Percentiles rank a stretch among this genome's conserved stretches.
phyloP scores from a whole-genome alignment of 352 stramenopile species.

The Stramenopiles sp. region DNA sequence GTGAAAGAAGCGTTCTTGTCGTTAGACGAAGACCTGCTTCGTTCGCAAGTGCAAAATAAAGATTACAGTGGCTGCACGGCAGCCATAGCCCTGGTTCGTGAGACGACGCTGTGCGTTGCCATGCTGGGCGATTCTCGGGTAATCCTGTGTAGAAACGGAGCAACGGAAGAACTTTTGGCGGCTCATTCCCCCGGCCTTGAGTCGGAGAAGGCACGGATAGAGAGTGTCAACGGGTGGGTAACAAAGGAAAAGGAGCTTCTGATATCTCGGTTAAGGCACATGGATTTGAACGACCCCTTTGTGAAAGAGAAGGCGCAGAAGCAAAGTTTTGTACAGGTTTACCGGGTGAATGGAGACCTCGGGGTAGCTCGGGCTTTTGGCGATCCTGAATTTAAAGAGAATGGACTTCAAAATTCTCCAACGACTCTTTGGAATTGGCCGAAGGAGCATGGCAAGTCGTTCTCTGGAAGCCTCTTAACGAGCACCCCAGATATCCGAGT shows the following conservation, averaged over 20 bases:
- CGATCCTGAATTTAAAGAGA: constrained; percentile 3
- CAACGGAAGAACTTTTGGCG: no score
- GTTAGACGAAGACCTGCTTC: no score
- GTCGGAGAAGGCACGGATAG: no score
- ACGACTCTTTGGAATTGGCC: no score
- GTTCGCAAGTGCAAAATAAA: no score
- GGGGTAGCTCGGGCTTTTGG: constrained; percentile 1
- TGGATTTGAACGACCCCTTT: constrained; percentile 57
- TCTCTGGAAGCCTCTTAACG: no score
- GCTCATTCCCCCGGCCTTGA: no score
- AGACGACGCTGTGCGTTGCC: constrained; percentile 16
- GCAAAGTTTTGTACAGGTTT: neutral
- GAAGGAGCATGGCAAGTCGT: no score
- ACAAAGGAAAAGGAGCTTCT: constrained; percentile 56
- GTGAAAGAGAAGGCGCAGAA: constrained; percentile 51
- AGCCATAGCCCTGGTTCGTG: neutral
- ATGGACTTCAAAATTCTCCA: neutral
- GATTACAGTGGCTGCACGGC: no score
- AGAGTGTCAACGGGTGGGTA: constrained; percentile 49
- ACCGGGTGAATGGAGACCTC: neutral
- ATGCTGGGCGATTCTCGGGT: constrained; percentile 52
- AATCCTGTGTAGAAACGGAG: constrained; percentile 29
- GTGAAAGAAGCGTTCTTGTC: no score
- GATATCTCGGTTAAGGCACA: constrained; percentile 57
- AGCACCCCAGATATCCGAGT: neutral